These are phyloP conservation scores for Silene conica DNA, from an alignment of 148 eudicot genomes.

Conservation along the genomic window DNA sequence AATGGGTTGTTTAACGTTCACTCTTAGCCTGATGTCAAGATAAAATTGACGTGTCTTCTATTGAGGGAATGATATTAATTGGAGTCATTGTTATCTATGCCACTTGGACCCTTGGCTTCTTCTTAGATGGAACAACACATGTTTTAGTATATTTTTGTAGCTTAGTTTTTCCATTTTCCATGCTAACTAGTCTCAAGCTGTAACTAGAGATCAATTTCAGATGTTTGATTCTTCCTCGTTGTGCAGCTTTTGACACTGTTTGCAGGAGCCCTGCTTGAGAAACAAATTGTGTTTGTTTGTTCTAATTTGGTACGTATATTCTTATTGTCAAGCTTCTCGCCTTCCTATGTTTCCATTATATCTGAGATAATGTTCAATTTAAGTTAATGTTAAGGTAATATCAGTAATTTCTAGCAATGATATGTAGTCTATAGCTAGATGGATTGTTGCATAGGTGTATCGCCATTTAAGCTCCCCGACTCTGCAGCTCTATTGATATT, in stretches of 20 bases:
- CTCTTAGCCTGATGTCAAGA: background rate
- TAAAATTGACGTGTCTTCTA: slow-evolving; percentile 4
- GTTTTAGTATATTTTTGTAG: background rate
- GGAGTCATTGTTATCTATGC: background rate
- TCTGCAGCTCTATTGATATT: background rate
- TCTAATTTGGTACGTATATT: slow-evolving; percentile 71
- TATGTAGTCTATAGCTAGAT: no score
- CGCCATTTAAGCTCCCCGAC: background rate
- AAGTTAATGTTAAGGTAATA: background rate
- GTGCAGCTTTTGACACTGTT: slow-evolving; percentile 82
- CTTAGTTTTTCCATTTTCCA: background rate
- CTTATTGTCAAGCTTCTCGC: slow-evolving; percentile 14
- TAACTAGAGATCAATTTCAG: background rate
- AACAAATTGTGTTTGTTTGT: slow-evolving; percentile 80
- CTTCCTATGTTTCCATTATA: background rate
- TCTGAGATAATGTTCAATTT: background rate
- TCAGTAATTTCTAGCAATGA: background rate
- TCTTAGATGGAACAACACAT: background rate
- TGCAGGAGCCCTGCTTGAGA: slow-evolving; percentile 86
- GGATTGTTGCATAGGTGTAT: background rate
- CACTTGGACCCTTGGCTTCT: background rate
- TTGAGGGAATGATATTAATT: background rate
- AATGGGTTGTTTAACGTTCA: background rate
- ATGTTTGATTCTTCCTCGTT: slow-evolving; percentile 19
- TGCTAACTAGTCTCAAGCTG: background rate